Percentiles rank a stretch among this genome's conserved stretches.
Conservation (phyloP, 2,329 filamentous ascomycete genomes). For the Penicillium janthinellum region DNA sequence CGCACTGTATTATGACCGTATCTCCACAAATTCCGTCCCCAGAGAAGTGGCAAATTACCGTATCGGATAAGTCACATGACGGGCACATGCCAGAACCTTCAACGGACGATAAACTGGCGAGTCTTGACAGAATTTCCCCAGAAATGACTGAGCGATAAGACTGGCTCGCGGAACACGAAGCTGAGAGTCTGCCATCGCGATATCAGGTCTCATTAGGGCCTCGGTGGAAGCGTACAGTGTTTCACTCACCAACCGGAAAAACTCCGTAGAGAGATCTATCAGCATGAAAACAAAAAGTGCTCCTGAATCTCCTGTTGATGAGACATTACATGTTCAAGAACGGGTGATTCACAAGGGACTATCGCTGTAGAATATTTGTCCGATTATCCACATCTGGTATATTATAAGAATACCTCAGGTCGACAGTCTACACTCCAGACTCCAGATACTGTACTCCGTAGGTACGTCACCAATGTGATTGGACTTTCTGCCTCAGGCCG, state of each 20-base stretch:
- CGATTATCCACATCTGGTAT: no score
- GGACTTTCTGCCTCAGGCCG: conserved; percentile 9
- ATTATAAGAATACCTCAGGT: no score
- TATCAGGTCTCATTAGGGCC: neutral
- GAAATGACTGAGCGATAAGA: neutral
- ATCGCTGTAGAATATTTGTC: neutral
- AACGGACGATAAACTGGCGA: neutral
- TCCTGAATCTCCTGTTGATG: neutral
- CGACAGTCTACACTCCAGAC: no score
- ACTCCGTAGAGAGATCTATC: neutral
- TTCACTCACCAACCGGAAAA: neutral
- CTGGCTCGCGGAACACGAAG: neutral
- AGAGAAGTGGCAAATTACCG: conserved; percentile 21
- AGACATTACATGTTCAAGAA: neutral
- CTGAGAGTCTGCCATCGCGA: neutral
- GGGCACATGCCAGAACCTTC: conserved; percentile 9
- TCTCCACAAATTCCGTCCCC: conserved; percentile 22
- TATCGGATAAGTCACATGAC: conserved; percentile 15
- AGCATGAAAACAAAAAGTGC: neutral
- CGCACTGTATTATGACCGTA: conserved; percentile 22
- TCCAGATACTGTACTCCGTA: neutral
- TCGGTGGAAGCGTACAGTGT: neutral
- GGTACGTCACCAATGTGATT: neutral
- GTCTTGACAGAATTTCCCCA: neutral
- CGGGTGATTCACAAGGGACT: no score